Base-by-base conservation (phyloP, 192 early-diverging fungal species). In the Spinellus fusiger region DNA sequence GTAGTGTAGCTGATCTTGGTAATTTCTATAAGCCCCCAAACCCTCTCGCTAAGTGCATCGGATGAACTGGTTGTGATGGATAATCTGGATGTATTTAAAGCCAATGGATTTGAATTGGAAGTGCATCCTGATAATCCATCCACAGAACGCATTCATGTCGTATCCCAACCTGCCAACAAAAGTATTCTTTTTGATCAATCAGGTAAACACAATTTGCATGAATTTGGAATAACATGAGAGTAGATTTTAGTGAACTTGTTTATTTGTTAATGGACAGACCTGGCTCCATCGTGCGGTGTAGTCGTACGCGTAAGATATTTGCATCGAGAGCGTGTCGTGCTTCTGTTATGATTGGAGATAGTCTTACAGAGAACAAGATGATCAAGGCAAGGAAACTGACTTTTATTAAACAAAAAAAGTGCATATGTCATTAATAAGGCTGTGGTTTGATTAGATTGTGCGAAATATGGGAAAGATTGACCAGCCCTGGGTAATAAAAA, bases 321-420 rank as follows among this genome's bases (percentile, higher is more conserved):
- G 95, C 94, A 0, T 95, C 91, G 1, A 81, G 89, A 49, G 96
- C 96, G 0, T 99, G 96, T 65, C 76, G 94, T 12, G 87, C 82
- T 60, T 86, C 90, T 0, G 85, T 91, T 5, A 96, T 98, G 93
- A 94, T 99, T 68, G 96, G 96, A 2, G 81, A 88, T 61, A 69
- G 86, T 33, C 66, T 99, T 60, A 82, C 81, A 9, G 60, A 69
- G 37, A 55, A 64, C 4, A 77, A 90, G 56, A 96, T 96, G 93
- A 66, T 61, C 25, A 79, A 83, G 72, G 83, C 83, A 59, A 55
- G 46, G 31, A 5, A 61, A 1, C 13, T 38, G 7, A 23, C 8
- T 9, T 4, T 40, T 5, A n/a, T 23, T 44, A 18, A 5, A 37
- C 18, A 20, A 29, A 22, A 27, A n/a, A 16, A 27, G 32, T 56